A percentile compares a stretch with the other conserved stretches of the same genome.
Evolutionary conservation across 768 basidiomycete genomes (phyloP).

Genomic region (Peribolospora baueri): DNA sequence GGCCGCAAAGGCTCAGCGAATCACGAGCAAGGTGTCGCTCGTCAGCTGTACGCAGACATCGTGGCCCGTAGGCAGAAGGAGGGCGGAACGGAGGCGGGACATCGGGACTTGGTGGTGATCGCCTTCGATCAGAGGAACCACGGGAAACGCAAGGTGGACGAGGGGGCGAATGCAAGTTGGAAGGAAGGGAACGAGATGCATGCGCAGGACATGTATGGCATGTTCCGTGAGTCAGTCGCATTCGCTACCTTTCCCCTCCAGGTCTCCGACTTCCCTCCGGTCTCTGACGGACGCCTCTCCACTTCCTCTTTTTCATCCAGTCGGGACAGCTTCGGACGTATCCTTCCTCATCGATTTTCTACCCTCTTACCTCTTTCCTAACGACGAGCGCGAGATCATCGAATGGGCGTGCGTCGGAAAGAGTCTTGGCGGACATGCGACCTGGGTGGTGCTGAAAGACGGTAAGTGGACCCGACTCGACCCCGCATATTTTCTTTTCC

Average conservation of each 20-base stretch:
- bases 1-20: slow-evolving; percentile 23
- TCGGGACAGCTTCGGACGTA: slow-evolving; percentile 48
- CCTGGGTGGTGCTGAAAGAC: slow-evolving; percentile 42
- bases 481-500: not conserved
- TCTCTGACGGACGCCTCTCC: not conserved
- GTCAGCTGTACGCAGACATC: slow-evolving; percentile 13
- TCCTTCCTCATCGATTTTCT: slow-evolving; percentile 62
- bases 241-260: not conserved
- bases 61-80: slow-evolving; percentile 1
- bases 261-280: not conserved
- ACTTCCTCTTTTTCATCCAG: slow-evolving; percentile 13
- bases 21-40: slow-evolving; percentile 15
- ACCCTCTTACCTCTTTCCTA: slow-evolving; percentile 45
- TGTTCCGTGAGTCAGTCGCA: slow-evolving; percentile 22
- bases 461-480: slow-evolving; percentile 19
- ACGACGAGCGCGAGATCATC: slow-evolving; percentile 33
- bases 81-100: not conserved
- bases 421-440: slow-evolving; percentile 62
- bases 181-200: slow-evolving; percentile 10
- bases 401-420: slow-evolving; percentile 52
- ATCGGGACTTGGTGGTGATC: slow-evolving; percentile 26
- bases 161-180: slow-evolving; percentile 24
- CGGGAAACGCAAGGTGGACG: slow-evolving; percentile 23
- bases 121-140: slow-evolving; percentile 34
- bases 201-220: slow-evolving; percentile 28